Percentiles rank a stretch among this genome's conserved stretches.
Conservation (phyloP, 495 filamentous ascomycete genomes). For the Xylaria grammica region DNA sequence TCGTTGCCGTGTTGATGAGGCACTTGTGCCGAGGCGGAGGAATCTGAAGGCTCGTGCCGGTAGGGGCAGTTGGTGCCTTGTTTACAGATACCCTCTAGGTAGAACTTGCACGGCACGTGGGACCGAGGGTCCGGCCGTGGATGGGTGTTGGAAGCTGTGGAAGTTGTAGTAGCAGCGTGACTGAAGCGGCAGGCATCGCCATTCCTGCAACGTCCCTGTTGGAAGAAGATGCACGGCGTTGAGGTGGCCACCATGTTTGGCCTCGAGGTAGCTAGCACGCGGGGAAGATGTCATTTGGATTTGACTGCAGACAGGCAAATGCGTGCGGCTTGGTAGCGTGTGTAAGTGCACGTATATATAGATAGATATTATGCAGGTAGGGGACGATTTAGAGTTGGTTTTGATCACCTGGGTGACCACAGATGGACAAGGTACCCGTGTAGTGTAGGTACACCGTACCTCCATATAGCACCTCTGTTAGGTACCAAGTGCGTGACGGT, state of each 20-base stretch:
- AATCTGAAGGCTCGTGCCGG: neutral
- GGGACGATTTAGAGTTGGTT: neutral
- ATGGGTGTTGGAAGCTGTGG: neutral
- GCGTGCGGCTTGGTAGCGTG: neutral
- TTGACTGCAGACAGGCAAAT: neutral
- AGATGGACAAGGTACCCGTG: no score
- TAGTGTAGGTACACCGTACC: no score
- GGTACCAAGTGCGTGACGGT: no score
- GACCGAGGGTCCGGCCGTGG: slow-evolving; percentile 15
- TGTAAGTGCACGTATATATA: no score
- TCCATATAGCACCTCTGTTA: no score
- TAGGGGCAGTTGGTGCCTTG: slow-evolving; percentile 2
- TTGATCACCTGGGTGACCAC: no score
- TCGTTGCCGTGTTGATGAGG: neutral
- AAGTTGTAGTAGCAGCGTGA: neutral
- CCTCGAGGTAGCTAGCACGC: no score
- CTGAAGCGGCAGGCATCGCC: slow-evolving; percentile 13
- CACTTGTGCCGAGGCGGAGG: neutral
- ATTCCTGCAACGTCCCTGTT: slow-evolving; percentile 13
- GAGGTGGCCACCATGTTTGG: neutral
- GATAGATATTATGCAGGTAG: no score
- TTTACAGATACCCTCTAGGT: slow-evolving; percentile 1
- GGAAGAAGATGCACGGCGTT: slow-evolving; percentile 14
- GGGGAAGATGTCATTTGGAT: neutral
- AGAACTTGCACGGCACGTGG: slow-evolving; percentile 26